These are phyloP conservation scores for Lecanoromycetidae sp. DNA, from an alignment of 2,329 filamentous ascomycete species.

Conservation along the genomic window DNA sequence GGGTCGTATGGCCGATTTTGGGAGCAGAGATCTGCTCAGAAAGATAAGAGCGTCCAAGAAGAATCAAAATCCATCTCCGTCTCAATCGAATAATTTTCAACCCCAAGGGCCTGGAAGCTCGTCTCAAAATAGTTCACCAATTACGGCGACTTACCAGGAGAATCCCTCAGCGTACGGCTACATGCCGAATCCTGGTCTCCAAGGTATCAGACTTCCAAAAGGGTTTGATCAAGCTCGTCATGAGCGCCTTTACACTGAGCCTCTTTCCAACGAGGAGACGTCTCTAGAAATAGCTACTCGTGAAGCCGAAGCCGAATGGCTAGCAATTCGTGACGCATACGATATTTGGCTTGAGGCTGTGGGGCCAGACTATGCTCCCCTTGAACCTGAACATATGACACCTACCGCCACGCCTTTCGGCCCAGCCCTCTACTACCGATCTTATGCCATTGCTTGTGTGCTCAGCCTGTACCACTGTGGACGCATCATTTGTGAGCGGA, in stretches of 20 bases:
- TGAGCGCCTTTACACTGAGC: slow-evolving; percentile 26
- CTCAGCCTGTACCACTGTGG: slow-evolving; percentile 84
- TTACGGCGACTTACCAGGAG: slow-evolving; percentile 5
- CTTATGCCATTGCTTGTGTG: slow-evolving; percentile 73
- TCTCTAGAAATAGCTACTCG: slow-evolving; percentile 53
- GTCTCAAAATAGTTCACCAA: slow-evolving; percentile 9
- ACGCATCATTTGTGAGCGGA: slow-evolving; percentile 66
- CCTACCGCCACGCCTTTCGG: slow-evolving; percentile 65
- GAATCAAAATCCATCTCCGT: slow-evolving; percentile 3
- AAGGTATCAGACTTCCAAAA: slow-evolving; percentile 32
- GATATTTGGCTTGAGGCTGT: slow-evolving; percentile 44
- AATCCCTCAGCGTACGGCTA: slow-evolving; percentile 38
- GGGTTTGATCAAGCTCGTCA: slow-evolving; percentile 43
- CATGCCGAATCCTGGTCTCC: slow-evolving; percentile 33
- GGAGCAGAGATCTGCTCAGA: slow-evolving; percentile 60
- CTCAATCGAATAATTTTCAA: slow-evolving; percentile 8
- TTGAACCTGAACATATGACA: slow-evolving; percentile 55
- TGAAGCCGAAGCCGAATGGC: slow-evolving; percentile 69
- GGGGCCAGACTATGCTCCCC: slow-evolving; percentile 62
- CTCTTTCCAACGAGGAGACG: slow-evolving; percentile 35
- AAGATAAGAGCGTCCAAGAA: slow-evolving; percentile 50
- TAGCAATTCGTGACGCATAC: slow-evolving; percentile 34
- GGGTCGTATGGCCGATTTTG: slow-evolving; percentile 67
- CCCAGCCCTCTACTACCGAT: slow-evolving; percentile 65
- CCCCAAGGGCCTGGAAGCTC: neutral